Evolutionary conservation across 176 grass and related monocot species (phyloP).

Genomic region (Phoenix dactylifera): DNA sequence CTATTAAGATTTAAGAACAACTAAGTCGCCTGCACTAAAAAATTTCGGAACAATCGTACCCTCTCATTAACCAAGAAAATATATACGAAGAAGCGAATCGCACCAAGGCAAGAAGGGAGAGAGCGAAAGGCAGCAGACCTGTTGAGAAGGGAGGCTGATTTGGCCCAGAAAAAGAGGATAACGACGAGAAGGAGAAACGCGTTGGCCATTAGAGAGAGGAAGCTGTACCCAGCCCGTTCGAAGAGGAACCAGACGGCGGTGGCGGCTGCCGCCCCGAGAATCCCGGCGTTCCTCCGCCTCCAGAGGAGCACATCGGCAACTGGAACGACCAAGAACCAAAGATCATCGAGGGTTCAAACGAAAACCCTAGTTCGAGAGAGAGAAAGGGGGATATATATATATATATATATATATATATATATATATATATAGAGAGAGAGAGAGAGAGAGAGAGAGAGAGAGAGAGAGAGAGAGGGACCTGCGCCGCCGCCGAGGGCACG

Average conservation of each 20-base stretch:
- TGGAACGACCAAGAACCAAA: slow-evolving; percentile 7
- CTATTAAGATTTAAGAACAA: too few species aligned
- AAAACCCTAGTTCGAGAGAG: not conserved
- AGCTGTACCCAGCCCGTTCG: slow-evolving; percentile 78
- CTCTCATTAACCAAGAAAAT: too few species aligned
- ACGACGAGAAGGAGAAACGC: slow-evolving; percentile 76
- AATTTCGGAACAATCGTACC: too few species aligned
- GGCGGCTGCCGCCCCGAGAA: slow-evolving; percentile 35
- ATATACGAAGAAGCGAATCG: too few species aligned
- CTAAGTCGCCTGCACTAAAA: too few species aligned
- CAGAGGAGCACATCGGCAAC: slow-evolving; percentile 94
- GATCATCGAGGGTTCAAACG: not conserved
- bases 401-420: too few species aligned
- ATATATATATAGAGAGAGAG: too few species aligned
- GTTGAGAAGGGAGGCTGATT: slow-evolving; percentile 88
- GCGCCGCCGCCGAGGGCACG: slow-evolving; percentile 67
- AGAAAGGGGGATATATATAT: not conserved
- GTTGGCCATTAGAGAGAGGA: slow-evolving; percentile 76
- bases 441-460: too few species aligned
- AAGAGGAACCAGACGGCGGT: slow-evolving; percentile 82
- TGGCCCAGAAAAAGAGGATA: slow-evolving; percentile 99
- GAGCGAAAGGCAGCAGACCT: slow-evolving; percentile 22
- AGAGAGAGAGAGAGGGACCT: slow-evolving; percentile 21
- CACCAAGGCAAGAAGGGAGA: not conserved
- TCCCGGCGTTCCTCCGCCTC: slow-evolving; percentile 61